Evolutionary conservation across 768 basidiomycete species (phyloP).

Genomic region (Hypsizygus marmoreus): DNA sequence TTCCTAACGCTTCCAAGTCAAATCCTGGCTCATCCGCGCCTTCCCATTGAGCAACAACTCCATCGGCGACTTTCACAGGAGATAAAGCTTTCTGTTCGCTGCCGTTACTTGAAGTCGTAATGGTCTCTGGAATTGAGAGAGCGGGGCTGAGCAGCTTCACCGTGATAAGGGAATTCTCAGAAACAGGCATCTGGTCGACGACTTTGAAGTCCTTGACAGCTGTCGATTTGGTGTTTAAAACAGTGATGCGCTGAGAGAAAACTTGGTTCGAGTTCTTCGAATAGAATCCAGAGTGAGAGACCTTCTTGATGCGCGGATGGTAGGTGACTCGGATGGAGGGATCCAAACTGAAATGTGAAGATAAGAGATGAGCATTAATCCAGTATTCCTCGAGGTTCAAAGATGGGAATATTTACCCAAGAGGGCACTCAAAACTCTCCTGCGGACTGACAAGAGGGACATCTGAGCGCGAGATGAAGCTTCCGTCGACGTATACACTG

Average conservation of each 20-base stretch:
- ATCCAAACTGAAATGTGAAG: slow-evolving; percentile 31
- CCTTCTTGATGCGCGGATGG: slow-evolving; percentile 35
- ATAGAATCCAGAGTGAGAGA: slow-evolving; percentile 34
- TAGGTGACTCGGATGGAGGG: slow-evolving; percentile 40
- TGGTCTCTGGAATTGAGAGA: slow-evolving; percentile 14
- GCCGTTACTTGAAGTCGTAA: not conserved
- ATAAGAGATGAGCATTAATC: not conserved
- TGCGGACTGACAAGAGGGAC: slow-evolving; percentile 37
- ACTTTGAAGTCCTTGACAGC: slow-evolving; percentile 28
- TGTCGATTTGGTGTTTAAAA: slow-evolving; percentile 36
- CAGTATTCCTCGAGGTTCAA: not conserved
- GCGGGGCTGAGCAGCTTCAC: slow-evolving; percentile 33
- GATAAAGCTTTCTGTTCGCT: not conserved
- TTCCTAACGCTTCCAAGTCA: slow-evolving; percentile 24
- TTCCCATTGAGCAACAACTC: slow-evolving; percentile 34
- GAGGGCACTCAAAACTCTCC: slow-evolving; percentile 41
- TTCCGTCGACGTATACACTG: slow-evolving; percentile 43
- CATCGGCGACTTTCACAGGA: slow-evolving; percentile 21
- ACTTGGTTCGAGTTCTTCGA: slow-evolving; percentile 29
- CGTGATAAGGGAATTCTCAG: slow-evolving; percentile 30
- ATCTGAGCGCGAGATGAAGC: slow-evolving; percentile 38
- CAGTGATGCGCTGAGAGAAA: slow-evolving; percentile 37
- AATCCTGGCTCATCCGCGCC: slow-evolving; percentile 23
- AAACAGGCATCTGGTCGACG: slow-evolving; percentile 38
- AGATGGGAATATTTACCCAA: slow-evolving; percentile 29